Evolutionary conservation across 768 basidiomycete genomes (phyloP).

Genomic region (Russula earlei): DNA sequence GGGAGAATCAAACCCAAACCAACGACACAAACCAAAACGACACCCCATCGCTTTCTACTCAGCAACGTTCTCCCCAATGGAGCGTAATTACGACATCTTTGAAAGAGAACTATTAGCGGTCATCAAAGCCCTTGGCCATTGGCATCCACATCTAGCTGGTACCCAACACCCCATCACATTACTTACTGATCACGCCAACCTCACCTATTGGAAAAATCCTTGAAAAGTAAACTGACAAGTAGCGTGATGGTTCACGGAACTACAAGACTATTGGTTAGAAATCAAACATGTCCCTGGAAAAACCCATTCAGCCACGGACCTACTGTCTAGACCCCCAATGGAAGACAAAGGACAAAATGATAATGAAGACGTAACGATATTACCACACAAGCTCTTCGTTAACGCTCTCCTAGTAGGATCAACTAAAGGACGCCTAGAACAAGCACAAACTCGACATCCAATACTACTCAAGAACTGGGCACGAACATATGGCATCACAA

Average conservation of each 20-base stretch:
- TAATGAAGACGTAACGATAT: no score
- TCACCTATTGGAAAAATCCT: not conserved
- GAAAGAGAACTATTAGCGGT: not conserved
- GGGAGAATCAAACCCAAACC: not conserved
- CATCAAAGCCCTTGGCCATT: not conserved
- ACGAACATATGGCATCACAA: no score
- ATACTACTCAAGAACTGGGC: no score
- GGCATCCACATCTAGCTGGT: not conserved
- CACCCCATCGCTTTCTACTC: not conserved
- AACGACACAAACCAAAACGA: not conserved
- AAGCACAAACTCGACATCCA: no score
- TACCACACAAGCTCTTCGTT: no score
- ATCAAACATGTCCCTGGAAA: not conserved
- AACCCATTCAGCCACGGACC: not conserved
- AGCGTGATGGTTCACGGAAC: not conserved
- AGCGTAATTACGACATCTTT: no score
- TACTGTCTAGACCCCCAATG: not conserved
- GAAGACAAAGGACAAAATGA: not conserved
- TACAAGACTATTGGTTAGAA: not conserved
- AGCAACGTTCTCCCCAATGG: no score
- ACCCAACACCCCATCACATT: no score
- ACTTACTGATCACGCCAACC: no score
- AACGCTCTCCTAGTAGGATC: no score
- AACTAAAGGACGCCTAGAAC: no score
- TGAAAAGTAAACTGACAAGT: not conserved